A percentile compares a stretch with the other conserved stretches of the same genome.
These are phyloP conservation scores for Pseudopithomyces chartarum DNA, from an alignment of 2,329 filamentous ascomycete genomes.

Conservation along the genomic window DNA sequence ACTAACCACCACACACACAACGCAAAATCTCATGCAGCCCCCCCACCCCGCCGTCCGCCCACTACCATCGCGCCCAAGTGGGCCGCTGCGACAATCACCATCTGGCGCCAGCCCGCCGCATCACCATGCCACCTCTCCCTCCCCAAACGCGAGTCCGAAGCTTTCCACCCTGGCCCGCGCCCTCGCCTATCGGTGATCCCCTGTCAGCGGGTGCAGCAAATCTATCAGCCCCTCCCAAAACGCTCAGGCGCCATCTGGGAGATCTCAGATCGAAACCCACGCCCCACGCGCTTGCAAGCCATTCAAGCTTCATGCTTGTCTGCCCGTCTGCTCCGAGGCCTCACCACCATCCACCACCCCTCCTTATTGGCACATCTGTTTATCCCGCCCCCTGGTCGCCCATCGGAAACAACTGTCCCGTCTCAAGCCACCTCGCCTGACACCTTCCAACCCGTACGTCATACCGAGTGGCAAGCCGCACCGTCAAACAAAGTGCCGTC, in stretches of 20 bases:
- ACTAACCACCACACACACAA: no score
- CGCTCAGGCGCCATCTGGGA: conserved; percentile 5
- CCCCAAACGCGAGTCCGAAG: not conserved
- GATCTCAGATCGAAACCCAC: not conserved
- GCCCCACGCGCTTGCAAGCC: not conserved
- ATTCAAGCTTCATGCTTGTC: conserved; percentile 1
- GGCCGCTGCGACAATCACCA: not conserved
- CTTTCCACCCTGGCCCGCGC: not conserved
- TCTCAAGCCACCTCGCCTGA: not conserved
- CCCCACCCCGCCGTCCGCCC: no score
- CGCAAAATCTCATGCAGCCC: no score
- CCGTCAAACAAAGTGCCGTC: no score
- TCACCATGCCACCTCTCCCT: not conserved
- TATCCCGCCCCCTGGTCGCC: not conserved
- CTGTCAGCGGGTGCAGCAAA: not conserved
- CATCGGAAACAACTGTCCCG: not conserved
- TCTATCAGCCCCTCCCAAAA: not conserved
- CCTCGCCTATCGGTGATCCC: conserved; percentile 8
- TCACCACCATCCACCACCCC: not conserved
- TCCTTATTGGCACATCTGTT: not conserved
- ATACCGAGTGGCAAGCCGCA: not conserved
- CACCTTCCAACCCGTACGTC: not conserved
- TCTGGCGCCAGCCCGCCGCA: not conserved
- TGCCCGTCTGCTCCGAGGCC: not conserved
- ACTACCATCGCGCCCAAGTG: no score